phyloP scores from a whole-genome alignment of 805 yeast genomes.

The Nakazawaea ishiwadae region DNA sequence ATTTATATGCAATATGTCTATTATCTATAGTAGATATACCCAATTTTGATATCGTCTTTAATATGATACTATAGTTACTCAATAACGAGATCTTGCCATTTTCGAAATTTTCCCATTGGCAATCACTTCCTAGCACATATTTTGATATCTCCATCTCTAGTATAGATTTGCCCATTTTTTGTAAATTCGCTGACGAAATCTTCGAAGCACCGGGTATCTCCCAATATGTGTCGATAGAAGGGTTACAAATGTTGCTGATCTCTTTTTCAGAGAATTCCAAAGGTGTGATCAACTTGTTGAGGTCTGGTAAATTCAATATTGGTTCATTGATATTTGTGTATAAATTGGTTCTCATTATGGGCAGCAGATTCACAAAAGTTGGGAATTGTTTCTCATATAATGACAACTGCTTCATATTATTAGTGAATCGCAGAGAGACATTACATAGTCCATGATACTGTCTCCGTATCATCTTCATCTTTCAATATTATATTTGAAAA shows the following conservation, averaged over 20 bases:
- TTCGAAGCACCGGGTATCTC: background rate
- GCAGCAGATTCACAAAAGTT: background rate
- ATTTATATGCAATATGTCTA: background rate
- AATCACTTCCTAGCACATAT: background rate
- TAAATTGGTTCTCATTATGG: constrained; percentile 7
- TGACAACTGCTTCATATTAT: background rate
- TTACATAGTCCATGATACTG: constrained; percentile 7
- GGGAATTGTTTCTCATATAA: constrained; percentile 3
- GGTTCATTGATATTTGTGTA: constrained; percentile 1
- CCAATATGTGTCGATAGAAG: background rate
- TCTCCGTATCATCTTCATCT: background rate
- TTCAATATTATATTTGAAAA: too few species aligned
- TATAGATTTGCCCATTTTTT: background rate
- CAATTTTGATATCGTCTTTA: background rate
- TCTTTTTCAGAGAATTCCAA: background rate
- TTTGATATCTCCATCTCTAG: background rate
- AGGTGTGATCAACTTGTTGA: background rate
- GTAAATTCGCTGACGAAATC: background rate
- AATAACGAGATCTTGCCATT: background rate
- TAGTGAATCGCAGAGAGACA: constrained; percentile 1
- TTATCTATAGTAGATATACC: background rate
- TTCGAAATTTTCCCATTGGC: background rate
- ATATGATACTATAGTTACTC: background rate
- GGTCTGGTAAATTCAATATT: background rate
- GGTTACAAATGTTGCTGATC: background rate